Evolutionary conservation across 202 grass and related monocot genomes (phyloP), one percentile per base, ranked within the genome.

Genomic region (Brachypodium distachyon): DNA sequence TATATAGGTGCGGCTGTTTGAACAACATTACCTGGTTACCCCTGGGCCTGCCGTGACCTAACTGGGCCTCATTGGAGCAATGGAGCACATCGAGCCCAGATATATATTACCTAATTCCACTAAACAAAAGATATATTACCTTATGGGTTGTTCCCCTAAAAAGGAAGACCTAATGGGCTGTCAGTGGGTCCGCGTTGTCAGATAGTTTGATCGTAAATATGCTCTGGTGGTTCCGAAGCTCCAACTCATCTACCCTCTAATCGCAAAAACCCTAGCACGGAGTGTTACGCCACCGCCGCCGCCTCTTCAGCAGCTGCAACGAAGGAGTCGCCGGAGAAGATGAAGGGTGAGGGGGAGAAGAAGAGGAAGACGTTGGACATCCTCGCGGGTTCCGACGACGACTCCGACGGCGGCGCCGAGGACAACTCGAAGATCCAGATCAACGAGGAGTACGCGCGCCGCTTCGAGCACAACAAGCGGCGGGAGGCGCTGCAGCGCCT

Each of bases 401-500:
- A 82, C 16, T 77, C 65, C 4, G 83, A 81, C 7, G 43, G 70
- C 0, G 62, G 66, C 2, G 86, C 46, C 4, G 71, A 72, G 49
- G 85, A 91, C 58, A 49, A 79, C 27, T 77, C 84, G 36, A 86
- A 83, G 53, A 75, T 97, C 72, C 78, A 94, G 86, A 86, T 97
- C 71, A 84, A 97, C 67, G 69, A 89, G 84, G 79, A 83, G 47
- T 97, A 85, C 56, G 86, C 82, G 0, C 91, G 86, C 55, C 72
- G 82, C 31, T 85, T 88, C 53, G 91, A 97, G 79, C 88, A 97
- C 86, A 97, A 92, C 79, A 94, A 97, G 84, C 74, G 69, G 67
- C 91, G 91, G n/a, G 88, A 94, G 84, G 91, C 78, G 44, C 46
- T 82, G 42, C 86, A 94, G 50, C 70, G 84, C 36, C 81, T 79